A percentile compares a stretch with the other conserved stretches of the same genome.
These are phyloP conservation scores for Mucor saturninus DNA, from an alignment of 371 early-diverging fungal genomes.

Conservation along the genomic window DNA sequence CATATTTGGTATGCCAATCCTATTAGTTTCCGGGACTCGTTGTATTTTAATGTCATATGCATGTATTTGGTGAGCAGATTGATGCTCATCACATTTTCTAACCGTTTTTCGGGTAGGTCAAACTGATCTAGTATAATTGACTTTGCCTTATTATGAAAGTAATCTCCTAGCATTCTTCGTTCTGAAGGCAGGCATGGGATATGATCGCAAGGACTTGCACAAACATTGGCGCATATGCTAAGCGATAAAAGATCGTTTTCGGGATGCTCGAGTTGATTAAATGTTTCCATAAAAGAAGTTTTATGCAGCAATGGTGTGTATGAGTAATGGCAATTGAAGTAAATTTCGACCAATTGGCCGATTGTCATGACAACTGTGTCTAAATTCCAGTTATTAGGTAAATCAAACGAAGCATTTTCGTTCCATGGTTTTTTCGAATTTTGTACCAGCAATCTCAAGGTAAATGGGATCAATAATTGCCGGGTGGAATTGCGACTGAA, in stretches of 20 bases:
- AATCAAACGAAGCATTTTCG: not conserved
- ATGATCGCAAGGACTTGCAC: constrained; percentile 19
- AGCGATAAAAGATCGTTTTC: constrained; percentile 10
- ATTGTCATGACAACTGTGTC: not conserved
- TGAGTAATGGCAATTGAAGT: constrained; percentile 20
- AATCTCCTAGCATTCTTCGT: constrained; percentile 20
- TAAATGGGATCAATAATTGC: constrained; percentile 3
- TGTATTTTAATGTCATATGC: constrained; percentile 13
- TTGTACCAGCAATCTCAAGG: not conserved
- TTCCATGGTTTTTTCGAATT: not conserved
- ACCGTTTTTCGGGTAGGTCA: constrained; percentile 19
- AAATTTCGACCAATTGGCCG: constrained; percentile 4
- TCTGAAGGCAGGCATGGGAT: not conserved
- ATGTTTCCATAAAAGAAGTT: constrained; percentile 10
- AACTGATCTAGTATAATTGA: constrained; percentile 25
- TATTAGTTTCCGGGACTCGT: constrained; percentile 10
- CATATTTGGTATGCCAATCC: constrained; percentile 20
- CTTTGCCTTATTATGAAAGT: constrained; percentile 18
- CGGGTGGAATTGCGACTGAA: not conserved
- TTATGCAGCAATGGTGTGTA: constrained; percentile 17
- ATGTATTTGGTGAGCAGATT: constrained; percentile 14
- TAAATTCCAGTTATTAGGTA: not conserved
- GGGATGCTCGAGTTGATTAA: not conserved
- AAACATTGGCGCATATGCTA: constrained; percentile 18
- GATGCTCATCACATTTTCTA: constrained; percentile 24